Percentiles rank a stretch among this genome's conserved stretches.
These are phyloP conservation scores for Bimuria novae-zelandiae DNA, from an alignment of 2,329 filamentous ascomycete genomes.

Conservation along the genomic window DNA sequence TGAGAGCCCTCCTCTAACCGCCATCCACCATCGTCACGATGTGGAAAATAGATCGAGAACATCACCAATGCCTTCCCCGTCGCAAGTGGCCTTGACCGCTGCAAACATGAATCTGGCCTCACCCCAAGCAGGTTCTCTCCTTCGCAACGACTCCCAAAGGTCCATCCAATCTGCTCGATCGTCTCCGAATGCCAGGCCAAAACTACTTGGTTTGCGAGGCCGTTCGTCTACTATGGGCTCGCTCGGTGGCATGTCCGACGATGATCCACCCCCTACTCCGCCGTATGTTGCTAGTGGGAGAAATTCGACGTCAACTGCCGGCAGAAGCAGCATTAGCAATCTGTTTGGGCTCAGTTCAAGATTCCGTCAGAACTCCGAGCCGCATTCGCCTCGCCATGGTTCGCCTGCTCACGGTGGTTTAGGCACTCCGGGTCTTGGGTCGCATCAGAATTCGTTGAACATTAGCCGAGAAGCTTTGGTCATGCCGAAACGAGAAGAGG, in stretches of 20 bases:
- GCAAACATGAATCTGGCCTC: slow-evolving; percentile 54
- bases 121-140: slow-evolving; percentile 51
- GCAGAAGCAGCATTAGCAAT: slow-evolving; percentile 90
- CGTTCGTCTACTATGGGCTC: slow-evolving; percentile 92
- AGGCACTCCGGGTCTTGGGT: slow-evolving; percentile 71
- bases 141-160: slow-evolving; percentile 64
- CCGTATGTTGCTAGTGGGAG: slow-evolving; percentile 55
- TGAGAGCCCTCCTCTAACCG: slow-evolving; percentile 49
- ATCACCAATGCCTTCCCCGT: slow-evolving; percentile 54
- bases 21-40: slow-evolving; percentile 31
- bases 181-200: slow-evolving; percentile 60
- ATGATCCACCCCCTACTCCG: slow-evolving; percentile 67
- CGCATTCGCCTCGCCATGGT: slow-evolving; percentile 63
- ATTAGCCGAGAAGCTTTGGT: slow-evolving; percentile 70
- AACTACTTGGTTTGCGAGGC: slow-evolving; percentile 65
- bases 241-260: slow-evolving; percentile 71
- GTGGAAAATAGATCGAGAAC: slow-evolving; percentile 32
- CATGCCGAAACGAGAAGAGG: slow-evolving; percentile 79
- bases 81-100: slow-evolving; percentile 57
- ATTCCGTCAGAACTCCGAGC: slow-evolving; percentile 80
- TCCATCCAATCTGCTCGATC: slow-evolving; percentile 69
- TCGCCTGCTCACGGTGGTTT: slow-evolving; percentile 63
- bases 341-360: slow-evolving; percentile 76
- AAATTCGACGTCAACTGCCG: slow-evolving; percentile 81
- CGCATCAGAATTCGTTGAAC: slow-evolving; percentile 83